A percentile compares a stretch with the other conserved stretches of the same genome.
Conservation (phyloP, 169 alveolate species). For the Plasmodium blacklocki region DNA sequence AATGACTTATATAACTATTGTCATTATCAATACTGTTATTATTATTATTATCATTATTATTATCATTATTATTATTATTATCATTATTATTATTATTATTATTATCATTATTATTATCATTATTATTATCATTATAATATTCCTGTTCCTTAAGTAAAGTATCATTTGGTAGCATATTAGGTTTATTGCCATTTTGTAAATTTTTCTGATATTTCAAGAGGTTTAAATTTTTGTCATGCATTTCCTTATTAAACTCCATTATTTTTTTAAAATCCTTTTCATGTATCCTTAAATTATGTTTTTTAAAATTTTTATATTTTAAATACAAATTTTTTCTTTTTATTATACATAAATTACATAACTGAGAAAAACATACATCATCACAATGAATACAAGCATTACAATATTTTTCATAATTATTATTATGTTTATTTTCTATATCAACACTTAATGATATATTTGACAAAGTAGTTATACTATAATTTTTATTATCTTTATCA, state of each 20-base stretch:
- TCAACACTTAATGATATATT: no score
- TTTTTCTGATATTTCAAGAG: no score
- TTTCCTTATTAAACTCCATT: not conserved
- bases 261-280: slow-evolving; percentile 7
- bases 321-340: slow-evolving; percentile 32
- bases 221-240: not conserved
- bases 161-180: not conserved
- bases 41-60: not conserved
- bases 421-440: not conserved
- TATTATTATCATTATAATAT: not conserved
- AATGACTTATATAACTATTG: no score
- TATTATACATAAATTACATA: slow-evolving; percentile 25
- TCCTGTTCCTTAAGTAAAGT: not conserved
- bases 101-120: not conserved
- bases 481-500: no score
- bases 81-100: not conserved
- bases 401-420: slow-evolving; percentile 7
- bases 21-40: no score
- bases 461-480: no score
- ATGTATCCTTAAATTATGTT: slow-evolving; percentile 19
- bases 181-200: no score
- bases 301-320: slow-evolving; percentile 36
- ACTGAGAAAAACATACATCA: slow-evolving; percentile 37
- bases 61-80: not conserved
- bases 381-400: slow-evolving; percentile 56